phyloP scores from a whole-genome alignment of 495 filamentous ascomycete genomes.

The Xylona heveae region DNA sequence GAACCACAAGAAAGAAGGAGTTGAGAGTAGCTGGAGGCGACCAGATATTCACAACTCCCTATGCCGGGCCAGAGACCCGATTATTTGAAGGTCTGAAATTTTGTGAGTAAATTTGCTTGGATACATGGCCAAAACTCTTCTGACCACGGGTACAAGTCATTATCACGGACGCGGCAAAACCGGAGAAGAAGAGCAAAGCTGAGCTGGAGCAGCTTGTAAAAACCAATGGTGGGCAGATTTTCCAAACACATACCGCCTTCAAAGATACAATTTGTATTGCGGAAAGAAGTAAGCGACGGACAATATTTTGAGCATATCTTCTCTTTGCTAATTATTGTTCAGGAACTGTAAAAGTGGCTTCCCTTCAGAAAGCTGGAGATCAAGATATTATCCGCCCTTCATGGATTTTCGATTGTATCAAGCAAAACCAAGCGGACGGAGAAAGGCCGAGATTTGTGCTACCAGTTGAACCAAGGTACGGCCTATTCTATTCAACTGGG shows the following conservation, averaged over 20 bases:
- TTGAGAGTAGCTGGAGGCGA: slow-evolving; percentile 54
- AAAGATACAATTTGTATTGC: slow-evolving; percentile 47
- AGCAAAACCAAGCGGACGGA: slow-evolving; percentile 39
- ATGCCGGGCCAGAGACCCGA: slow-evolving; percentile 31
- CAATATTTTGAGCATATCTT: neutral
- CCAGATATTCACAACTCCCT: slow-evolving; percentile 22
- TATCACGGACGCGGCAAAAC: slow-evolving; percentile 34
- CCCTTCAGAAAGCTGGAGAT: slow-evolving; percentile 46
- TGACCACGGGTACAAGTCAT: slow-evolving; percentile 21
- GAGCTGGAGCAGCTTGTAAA: slow-evolving; percentile 79
- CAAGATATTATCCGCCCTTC: slow-evolving; percentile 52
- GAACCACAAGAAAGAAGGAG: slow-evolving; percentile 43
- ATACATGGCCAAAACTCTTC: slow-evolving; percentile 17
- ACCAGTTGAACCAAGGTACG: slow-evolving; percentile 45
- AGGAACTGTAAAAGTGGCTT: slow-evolving; percentile 69
- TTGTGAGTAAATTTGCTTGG: slow-evolving; percentile 22
- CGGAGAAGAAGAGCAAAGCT: slow-evolving; percentile 48
- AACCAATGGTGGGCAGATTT: slow-evolving; percentile 64
- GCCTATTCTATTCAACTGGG: neutral
- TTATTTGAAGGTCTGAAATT: slow-evolving; percentile 64
- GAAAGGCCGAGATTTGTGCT: slow-evolving; percentile 33
- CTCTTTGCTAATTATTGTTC: slow-evolving; percentile 2
- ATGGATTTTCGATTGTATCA: slow-evolving; percentile 73
- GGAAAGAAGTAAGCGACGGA: slow-evolving; percentile 37
- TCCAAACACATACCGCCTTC: slow-evolving; percentile 43